Percentiles rank a stretch among this genome's conserved stretches.
These are phyloP conservation scores for Entrophospora sp. DNA, from an alignment of 192 early-diverging fungal genomes.

Conservation along the genomic window DNA sequence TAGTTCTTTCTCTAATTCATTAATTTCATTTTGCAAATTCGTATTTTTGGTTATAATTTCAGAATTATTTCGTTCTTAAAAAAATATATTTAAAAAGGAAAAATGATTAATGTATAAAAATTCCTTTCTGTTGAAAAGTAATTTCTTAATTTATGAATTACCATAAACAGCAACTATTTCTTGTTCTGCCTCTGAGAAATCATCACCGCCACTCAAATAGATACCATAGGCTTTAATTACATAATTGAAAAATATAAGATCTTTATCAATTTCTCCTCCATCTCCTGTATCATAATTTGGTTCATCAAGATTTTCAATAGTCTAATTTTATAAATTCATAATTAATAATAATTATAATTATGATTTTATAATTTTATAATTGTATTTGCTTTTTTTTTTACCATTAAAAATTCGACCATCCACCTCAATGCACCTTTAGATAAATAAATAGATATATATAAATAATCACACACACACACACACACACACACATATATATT, in stretches of 20 bases:
- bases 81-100: background rate
- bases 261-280: slow-evolving; percentile 16
- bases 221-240: slow-evolving; percentile 50
- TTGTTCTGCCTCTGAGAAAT: slow-evolving; percentile 50
- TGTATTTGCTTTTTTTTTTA: slow-evolving; percentile 34
- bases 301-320: background rate
- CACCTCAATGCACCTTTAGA: slow-evolving; percentile 64
- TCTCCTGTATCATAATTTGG: background rate
- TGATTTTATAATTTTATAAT: slow-evolving; percentile 43
- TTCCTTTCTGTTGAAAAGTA: background rate
- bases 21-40: slow-evolving; percentile 43
- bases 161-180: slow-evolving; percentile 51
- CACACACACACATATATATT: no score
- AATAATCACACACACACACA: slow-evolving; percentile 31
- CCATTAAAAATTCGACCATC: slow-evolving; percentile 60
- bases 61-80: background rate
- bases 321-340: slow-evolving; percentile 37
- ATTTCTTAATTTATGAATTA: slow-evolving; percentile 36
- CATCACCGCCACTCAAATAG: slow-evolving; percentile 58
- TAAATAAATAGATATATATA: slow-evolving; percentile 44
- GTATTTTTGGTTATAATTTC: slow-evolving; percentile 33
- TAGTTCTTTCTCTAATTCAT: slow-evolving; percentile 39
- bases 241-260: slow-evolving; percentile 68
- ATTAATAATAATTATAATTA: background rate
- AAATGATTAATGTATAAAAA: background rate